phyloP scores from a whole-genome alignment of 2,329 filamentous ascomycete genomes.

The Pseudogymnoascus sp. region DNA sequence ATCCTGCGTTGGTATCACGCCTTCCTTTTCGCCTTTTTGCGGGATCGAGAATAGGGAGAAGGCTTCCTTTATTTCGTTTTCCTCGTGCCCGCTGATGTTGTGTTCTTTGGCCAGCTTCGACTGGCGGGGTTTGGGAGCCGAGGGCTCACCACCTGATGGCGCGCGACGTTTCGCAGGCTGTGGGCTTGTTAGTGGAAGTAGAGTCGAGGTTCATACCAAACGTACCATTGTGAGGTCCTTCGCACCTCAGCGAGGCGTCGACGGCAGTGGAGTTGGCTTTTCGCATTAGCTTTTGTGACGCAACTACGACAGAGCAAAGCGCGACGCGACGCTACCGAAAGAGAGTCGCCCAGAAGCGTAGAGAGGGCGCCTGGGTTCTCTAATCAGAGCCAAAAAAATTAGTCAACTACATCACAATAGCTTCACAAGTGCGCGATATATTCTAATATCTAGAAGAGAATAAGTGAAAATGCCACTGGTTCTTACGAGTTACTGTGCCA shows the following conservation, averaged over 20 bases:
- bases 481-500: not conserved
- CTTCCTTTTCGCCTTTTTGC: slow-evolving; percentile 62
- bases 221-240: not conserved
- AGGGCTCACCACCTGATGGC: slow-evolving; percentile 11
- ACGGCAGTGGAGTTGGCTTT: not conserved
- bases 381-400: not conserved
- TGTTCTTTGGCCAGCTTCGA: slow-evolving; percentile 91
- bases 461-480: not conserved
- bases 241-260: not conserved
- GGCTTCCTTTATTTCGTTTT: slow-evolving; percentile 84
- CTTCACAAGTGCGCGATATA: not conserved
- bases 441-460: not conserved
- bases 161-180: slow-evolving; percentile 25
- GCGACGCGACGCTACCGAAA: slow-evolving; percentile 4
- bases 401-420: not conserved
- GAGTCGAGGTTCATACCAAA: not conserved
- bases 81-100: slow-evolving; percentile 74
- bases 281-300: slow-evolving; percentile 4
- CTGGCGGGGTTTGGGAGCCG: slow-evolving; percentile 43
- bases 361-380: not conserved
- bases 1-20: slow-evolving; percentile 58
- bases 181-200: not conserved
- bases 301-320: not conserved
- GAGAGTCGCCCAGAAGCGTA: not conserved
- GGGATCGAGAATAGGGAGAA: slow-evolving; percentile 68